phyloP scores from a whole-genome alignment of 768 basidiomycete genomes.

The Boletus subcaerulescens region DNA sequence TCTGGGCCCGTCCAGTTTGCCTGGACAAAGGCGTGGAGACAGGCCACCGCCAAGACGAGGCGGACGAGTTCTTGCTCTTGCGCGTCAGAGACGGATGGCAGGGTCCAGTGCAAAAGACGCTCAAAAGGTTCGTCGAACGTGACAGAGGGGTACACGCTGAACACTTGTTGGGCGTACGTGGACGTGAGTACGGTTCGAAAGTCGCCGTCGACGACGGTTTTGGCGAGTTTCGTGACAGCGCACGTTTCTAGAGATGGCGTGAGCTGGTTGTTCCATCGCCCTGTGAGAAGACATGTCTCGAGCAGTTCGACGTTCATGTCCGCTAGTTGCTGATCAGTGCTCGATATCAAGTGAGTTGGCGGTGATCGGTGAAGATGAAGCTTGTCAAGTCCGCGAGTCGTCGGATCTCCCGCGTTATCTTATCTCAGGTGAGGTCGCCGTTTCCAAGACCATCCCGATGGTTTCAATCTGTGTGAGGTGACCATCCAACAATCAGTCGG shows the following conservation, averaged over 20 bases:
- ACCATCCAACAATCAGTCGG: no score
- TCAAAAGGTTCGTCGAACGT: conserved; percentile 41
- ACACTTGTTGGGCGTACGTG: conserved; percentile 39
- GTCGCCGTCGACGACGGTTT: conserved; percentile 56
- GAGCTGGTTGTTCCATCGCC: conserved; percentile 38
- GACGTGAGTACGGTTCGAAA: conserved; percentile 54
- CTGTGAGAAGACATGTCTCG: conserved; percentile 58
- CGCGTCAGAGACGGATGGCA: conserved; percentile 29
- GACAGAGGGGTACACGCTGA: conserved; percentile 31
- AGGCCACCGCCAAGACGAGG: conserved; percentile 70
- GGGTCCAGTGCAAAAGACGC: conserved; percentile 32
- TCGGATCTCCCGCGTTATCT: neutral
- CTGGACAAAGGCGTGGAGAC: conserved; percentile 88
- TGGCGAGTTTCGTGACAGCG: conserved; percentile 40
- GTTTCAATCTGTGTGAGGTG: neutral
- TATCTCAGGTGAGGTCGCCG: neutral
- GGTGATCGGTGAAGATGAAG: no score
- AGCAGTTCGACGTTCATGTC: conserved; percentile 30
- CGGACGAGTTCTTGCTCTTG: conserved; percentile 51
- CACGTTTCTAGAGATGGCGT: conserved; percentile 19
- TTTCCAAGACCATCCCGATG: neutral
- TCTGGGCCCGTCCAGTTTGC: conserved; percentile 96
- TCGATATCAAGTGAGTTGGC: neutral
- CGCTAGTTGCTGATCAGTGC: neutral
- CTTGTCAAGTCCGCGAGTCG: no score